phyloP scores from a whole-genome alignment of 306 rosid genomes.

The Quercus engelmannii region DNA sequence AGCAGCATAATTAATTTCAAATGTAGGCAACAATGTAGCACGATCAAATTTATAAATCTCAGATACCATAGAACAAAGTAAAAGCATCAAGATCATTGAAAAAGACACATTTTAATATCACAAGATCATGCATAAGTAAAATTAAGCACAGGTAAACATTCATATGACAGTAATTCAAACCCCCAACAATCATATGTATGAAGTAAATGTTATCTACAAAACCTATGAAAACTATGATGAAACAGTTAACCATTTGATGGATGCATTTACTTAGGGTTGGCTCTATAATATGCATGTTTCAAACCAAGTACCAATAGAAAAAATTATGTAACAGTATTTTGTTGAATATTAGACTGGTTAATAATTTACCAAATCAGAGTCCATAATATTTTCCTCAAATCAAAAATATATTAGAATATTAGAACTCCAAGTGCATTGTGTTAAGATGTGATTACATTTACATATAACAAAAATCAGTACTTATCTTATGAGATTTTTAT shows the following conservation, averaged over 20 bases:
- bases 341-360: neutral
- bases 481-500: neutral
- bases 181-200: neutral
- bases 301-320: neutral
- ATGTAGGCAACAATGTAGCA: slow-evolving; percentile 8
- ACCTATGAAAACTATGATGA: neutral
- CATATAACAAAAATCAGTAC: neutral
- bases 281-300: neutral
- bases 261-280: neutral
- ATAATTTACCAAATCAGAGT: neutral
- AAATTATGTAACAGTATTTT: neutral
- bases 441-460: neutral
- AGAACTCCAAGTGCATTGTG: neutral
- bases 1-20: neutral
- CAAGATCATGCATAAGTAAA: neutral
- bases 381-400: neutral
- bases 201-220: neutral
- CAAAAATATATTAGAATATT: neutral
- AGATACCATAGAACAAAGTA: neutral
- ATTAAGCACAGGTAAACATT: neutral
- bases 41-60: neutral
- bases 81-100: neutral
- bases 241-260: neutral
- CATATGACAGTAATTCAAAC: neutral
- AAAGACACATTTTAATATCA: neutral